phyloP scores from a whole-genome alignment of 228 moss, liverwort and hornwort genomes.

The Sphagnum magellanicum region DNA sequence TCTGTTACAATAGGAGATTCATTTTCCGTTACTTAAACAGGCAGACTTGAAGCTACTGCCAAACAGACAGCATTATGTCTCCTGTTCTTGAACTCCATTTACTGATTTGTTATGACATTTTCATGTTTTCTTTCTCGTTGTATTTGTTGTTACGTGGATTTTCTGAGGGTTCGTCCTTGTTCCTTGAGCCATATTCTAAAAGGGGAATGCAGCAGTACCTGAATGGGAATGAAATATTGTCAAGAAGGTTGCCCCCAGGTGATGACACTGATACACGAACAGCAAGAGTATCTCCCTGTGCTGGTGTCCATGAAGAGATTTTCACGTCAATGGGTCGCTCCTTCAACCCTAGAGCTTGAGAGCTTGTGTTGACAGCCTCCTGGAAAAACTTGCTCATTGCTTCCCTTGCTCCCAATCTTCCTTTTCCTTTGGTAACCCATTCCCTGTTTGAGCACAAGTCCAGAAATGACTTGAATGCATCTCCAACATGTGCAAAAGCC shows the following conservation, averaged over 20 bases:
- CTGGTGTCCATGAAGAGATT: constrained; percentile 47
- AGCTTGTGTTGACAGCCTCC: constrained; percentile 22
- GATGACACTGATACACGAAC: constrained; percentile 41
- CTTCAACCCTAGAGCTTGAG: constrained; percentile 24
- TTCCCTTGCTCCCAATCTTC: constrained; percentile 3
- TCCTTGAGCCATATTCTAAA: background rate
- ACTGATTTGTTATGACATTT: too few relatives aligned
- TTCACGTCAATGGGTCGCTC: constrained; percentile 28
- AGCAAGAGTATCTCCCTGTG: constrained; percentile 58
- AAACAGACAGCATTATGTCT: background rate
- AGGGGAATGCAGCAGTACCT: constrained; percentile 12
- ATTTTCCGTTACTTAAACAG: background rate
- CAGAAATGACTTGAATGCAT: too few relatives aligned
- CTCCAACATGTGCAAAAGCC: too few relatives aligned
- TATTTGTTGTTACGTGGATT: background rate
- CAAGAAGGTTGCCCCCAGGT: constrained; percentile 11
- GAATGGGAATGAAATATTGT: constrained; percentile 18
- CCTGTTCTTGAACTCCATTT: background rate
- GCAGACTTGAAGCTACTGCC: background rate
- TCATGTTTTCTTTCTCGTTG: too few relatives aligned
- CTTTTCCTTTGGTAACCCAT: background rate
- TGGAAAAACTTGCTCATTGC: constrained; percentile 9
- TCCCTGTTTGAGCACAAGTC: too few relatives aligned
- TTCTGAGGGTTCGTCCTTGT: background rate
- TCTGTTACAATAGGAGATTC: background rate